phyloP scores from a whole-genome alignment of 768 basidiomycete genomes.

The Trametes maxima region DNA sequence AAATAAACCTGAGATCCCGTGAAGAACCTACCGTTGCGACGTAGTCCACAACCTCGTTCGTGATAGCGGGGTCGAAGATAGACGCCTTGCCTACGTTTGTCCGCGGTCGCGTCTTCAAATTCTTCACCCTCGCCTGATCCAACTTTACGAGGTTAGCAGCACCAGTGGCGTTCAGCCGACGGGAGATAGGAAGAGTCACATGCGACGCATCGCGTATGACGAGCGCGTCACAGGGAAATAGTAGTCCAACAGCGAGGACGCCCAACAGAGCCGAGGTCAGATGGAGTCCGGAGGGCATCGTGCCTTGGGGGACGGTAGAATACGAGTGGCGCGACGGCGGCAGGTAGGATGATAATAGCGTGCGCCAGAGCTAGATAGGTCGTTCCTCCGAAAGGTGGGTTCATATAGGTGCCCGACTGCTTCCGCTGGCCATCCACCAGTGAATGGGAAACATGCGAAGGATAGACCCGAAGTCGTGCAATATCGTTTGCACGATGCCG shows the following conservation, averaged over 20 bases:
- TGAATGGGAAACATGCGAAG: background rate
- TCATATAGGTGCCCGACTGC: background rate
- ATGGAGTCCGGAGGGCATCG: constrained; percentile 8
- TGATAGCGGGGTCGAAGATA: constrained; percentile 12
- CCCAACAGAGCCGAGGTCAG: background rate
- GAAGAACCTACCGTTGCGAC: constrained; percentile 24
- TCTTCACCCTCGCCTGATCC: constrained; percentile 28
- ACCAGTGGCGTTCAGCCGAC: constrained; percentile 28
- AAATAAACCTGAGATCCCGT: too few relatives aligned
- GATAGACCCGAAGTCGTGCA: background rate
- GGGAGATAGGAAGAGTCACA: constrained; percentile 26
- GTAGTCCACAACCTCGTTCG: constrained; percentile 32
- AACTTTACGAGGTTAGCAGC: constrained; percentile 19
- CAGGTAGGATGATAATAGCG: background rate
- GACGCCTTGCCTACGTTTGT: constrained; percentile 4
- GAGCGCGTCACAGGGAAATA: constrained; percentile 1
- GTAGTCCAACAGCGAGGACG: background rate
- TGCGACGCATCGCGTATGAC: constrained; percentile 21
- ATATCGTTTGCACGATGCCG: background rate
- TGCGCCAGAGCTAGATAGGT: background rate
- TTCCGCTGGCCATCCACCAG: background rate
- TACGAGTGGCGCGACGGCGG: background rate
- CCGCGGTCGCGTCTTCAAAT: constrained; percentile 11
- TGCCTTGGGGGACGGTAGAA: background rate
- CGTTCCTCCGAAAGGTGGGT: background rate